Percentiles rank a stretch among this genome's conserved stretches.
Evolutionary conservation across 441 rosid species (phyloP).

Genomic region (Euphorbia celastroides): DNA sequence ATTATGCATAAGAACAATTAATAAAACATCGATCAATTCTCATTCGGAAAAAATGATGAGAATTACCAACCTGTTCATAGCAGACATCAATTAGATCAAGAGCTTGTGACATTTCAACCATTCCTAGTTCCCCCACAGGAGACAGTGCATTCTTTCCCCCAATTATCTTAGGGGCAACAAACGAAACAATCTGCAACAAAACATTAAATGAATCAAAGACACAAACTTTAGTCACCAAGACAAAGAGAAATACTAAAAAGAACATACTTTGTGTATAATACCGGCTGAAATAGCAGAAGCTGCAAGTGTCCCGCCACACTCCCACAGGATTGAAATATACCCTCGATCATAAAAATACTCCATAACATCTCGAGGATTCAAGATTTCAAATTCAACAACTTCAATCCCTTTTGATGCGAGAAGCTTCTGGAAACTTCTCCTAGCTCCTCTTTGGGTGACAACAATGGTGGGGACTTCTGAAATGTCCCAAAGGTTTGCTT

Average conservation of each 20-base stretch:
- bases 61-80: conserved; percentile 65
- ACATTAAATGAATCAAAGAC: conserved; percentile 6
- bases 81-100: conserved; percentile 61
- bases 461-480: conserved; percentile 77
- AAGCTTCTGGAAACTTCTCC: conserved; percentile 67
- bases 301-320: conserved; percentile 87
- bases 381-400: conserved; percentile 88
- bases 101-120: conserved; percentile 98
- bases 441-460: conserved; percentile 89
- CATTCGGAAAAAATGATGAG: background rate
- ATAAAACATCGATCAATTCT: background rate
- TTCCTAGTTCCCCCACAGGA: conserved; percentile 95
- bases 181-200: conserved; percentile 70
- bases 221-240: background rate
- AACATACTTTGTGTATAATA: conserved; percentile 72
- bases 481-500: conserved; percentile 85
- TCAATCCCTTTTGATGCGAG: conserved; percentile 89
- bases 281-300: conserved; percentile 89
- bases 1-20: conserved; percentile 9
- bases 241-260: background rate
- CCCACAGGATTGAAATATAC: conserved; percentile 85
- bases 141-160: conserved; percentile 86
- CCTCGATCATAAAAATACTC: conserved; percentile 88
- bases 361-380: conserved; percentile 90
- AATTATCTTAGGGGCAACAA: conserved; percentile 90